phyloP scores from a whole-genome alignment of 441 rosid species.

The Manihot esculenta region DNA sequence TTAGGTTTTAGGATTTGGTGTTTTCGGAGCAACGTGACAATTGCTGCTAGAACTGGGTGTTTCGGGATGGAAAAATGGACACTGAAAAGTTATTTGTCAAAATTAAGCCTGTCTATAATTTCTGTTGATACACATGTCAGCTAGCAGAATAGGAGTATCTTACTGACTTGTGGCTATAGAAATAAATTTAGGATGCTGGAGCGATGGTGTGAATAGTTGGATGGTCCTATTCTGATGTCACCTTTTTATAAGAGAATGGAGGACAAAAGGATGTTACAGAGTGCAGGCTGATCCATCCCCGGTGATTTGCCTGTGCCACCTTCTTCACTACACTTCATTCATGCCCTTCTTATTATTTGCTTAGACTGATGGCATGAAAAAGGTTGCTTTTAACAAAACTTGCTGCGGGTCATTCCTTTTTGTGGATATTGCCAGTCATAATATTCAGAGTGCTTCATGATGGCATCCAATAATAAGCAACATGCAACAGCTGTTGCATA shows the following conservation, averaged over 20 bases:
- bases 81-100: background rate
- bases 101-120: background rate
- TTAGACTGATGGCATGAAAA: too few relatives aligned
- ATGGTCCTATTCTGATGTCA: background rate
- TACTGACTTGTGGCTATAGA: background rate
- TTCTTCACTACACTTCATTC: too few relatives aligned
- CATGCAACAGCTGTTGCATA: too few relatives aligned
- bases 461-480: too few relatives aligned
- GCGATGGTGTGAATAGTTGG: background rate
- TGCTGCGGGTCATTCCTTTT: too few relatives aligned
- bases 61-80: background rate
- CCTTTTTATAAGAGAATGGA: background rate
- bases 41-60: background rate
- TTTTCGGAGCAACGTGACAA: background rate
- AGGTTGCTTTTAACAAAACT: too few relatives aligned
- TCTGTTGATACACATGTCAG: background rate
- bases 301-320: too few relatives aligned
- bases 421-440: too few relatives aligned
- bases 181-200: background rate
- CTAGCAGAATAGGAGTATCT: background rate
- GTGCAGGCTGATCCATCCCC: background rate
- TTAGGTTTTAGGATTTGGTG: background rate
- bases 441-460: too few relatives aligned
- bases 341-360: too few relatives aligned
- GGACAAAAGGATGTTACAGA: background rate